Evolutionary conservation across 371 early-diverging fungal genomes (phyloP), one percentile per base, ranked within the genome.

Genomic region (Parasitella parasitica): DNA sequence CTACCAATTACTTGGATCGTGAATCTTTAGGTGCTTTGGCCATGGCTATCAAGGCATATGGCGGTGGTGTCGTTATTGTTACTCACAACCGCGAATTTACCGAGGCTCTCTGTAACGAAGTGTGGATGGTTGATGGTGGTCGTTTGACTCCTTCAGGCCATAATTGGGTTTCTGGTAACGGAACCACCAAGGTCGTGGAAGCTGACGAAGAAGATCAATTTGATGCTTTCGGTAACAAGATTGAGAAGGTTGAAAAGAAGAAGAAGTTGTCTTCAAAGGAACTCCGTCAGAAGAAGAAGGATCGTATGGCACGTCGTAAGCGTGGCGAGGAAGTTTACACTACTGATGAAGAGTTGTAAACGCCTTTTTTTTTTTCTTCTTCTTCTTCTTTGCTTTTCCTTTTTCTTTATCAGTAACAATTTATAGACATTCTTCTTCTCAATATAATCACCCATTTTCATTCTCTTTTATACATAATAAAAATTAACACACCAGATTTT

Each of bases 1-100:
- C 94, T 64, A 94, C 93, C 75, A 91, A 91, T 69, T 91, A 91
- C 72, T 75, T 91, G 77, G 90, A 89, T 77, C 86, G 89, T 59
- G 89, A 90, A 63, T 88, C 87, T 36, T 84, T 92, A 34, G 89
- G 89, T 64, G 90, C 90, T 32, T 70, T 92, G 57, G 84, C 86
- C 22, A 76, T 76, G 52, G 89, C 89, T 32, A 76, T 92, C 66
- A 72, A 79, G 51, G 84, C 82, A 59, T 92, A 82, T 69, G 85
- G 87, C 59, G 92, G 92, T 53, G 89, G 86, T 72, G 89, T 92
- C 28, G 85, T 91, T 30, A 89, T 90, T 70, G 86, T 90, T 66
- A 86, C 89, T 59, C 91, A 92, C 79, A 87, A 90, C 75, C 78
- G 86, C 54, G 85, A 86, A 64, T 91, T 91, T 77, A 78, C 87